These are phyloP conservation scores for Angomonas ambiguus DNA, from an alignment of 208 protist genomes.

Conservation along the genomic window DNA sequence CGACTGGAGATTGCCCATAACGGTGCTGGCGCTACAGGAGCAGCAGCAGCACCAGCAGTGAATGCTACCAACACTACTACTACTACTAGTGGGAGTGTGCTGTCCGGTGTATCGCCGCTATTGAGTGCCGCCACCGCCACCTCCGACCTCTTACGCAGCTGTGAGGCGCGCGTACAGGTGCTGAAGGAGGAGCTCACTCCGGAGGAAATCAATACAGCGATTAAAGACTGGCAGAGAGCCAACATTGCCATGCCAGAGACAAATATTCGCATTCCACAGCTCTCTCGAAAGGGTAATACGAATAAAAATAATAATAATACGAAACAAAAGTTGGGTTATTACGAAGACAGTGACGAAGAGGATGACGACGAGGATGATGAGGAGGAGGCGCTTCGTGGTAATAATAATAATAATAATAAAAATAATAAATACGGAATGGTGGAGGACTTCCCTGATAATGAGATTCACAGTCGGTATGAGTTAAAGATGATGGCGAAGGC, in stretches of 20 bases:
- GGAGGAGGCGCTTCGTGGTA: background rate
- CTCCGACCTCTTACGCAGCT: constrained; percentile 35
- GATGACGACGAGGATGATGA: background rate
- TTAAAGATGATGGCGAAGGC: constrained; percentile 89
- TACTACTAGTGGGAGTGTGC: too few species aligned
- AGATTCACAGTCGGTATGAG: constrained; percentile 79
- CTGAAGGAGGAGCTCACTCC: constrained; percentile 24
- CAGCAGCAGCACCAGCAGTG: too few species aligned
- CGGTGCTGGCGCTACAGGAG: background rate
- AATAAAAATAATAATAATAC: background rate
- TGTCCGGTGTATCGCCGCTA: background rate
- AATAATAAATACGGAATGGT: background rate
- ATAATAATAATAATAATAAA: constrained; percentile 5
- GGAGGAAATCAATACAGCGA: constrained; percentile 7
- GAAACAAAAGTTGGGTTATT: too few species aligned
- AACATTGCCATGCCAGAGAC: constrained; percentile 21
- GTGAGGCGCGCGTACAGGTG: constrained; percentile 33
- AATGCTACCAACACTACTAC: too few species aligned
- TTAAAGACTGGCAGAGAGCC: too few species aligned
- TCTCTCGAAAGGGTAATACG: constrained; percentile 4
- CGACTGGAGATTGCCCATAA: constrained; percentile 34
- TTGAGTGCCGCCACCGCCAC: background rate
- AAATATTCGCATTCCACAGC: constrained; percentile 25
- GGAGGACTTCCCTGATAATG: constrained; percentile 84
- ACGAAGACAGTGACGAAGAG: background rate